phyloP scores from a whole-genome alignment of 148 eudicot species.

The Bassia scoparia region DNA sequence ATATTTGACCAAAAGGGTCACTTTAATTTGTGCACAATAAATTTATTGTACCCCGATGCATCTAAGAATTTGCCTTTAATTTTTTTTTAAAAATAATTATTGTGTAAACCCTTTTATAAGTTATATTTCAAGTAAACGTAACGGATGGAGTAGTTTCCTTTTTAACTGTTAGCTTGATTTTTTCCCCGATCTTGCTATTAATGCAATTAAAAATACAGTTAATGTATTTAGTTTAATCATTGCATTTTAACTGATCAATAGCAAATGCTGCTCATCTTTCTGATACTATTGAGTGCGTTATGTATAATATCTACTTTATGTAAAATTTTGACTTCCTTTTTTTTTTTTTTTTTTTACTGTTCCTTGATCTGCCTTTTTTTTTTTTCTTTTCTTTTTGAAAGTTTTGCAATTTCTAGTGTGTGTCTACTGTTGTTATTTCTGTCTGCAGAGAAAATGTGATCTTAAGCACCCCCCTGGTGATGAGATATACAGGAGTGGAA shows the following conservation, averaged over 20 bases:
- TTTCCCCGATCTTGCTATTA: too few relatives aligned
- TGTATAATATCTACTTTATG: neutral
- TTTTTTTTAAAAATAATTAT: too few relatives aligned
- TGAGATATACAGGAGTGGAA: conserved; percentile 91
- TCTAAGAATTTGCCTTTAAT: too few relatives aligned
- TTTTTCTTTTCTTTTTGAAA: neutral
- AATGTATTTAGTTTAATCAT: neutral
- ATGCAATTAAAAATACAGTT: neutral
- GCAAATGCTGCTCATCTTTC: neutral
- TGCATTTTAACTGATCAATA: too few relatives aligned
- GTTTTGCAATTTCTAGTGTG: neutral
- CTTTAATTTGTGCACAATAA: too few relatives aligned
- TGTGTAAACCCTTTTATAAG: too few relatives aligned
- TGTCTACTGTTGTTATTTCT: conserved; percentile 7
- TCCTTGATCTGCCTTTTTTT: neutral
- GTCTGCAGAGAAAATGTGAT: conserved; percentile 80
- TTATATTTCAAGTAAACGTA: too few relatives aligned
- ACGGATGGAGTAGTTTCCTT: too few relatives aligned
- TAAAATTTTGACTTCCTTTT: neutral
- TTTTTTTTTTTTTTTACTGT: neutral
- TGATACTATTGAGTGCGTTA: neutral
- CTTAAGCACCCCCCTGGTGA: conserved; percentile 99
- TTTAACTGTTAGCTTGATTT: neutral
- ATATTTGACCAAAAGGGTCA: too few relatives aligned
- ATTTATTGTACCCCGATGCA: too few relatives aligned